Percentiles rank a stretch among this genome's conserved stretches.
phyloP scores from a whole-genome alignment of 2,329 filamentous ascomycete genomes.

The Calonectria montana region DNA sequence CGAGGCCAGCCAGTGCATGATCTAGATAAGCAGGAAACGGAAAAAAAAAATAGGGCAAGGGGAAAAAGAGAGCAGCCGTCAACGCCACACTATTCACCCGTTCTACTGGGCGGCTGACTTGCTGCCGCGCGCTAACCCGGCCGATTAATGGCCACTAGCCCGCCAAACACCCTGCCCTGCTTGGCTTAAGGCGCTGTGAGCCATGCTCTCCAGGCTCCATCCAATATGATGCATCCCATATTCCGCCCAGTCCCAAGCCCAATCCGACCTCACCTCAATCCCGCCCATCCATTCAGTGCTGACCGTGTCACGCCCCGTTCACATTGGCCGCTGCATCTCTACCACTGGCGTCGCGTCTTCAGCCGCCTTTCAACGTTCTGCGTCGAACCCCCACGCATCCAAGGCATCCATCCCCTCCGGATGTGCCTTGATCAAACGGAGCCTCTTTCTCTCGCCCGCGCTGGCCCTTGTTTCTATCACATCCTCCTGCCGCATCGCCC shows the following conservation, averaged over 20 bases:
- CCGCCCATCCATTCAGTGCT: background rate
- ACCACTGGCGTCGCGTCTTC: background rate
- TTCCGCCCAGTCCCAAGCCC: background rate
- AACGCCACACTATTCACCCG: background rate
- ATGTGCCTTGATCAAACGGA: constrained; percentile 5
- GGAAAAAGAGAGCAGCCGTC: background rate
- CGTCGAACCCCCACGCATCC: background rate
- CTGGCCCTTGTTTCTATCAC: background rate
- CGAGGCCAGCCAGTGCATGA: background rate
- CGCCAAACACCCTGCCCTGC: background rate
- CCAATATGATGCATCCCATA: constrained; percentile 13
- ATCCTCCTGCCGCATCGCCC: constrained; percentile 6
- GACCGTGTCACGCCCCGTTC: constrained; percentile 7
- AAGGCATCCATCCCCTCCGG: constrained; percentile 7
- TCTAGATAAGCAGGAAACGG: background rate
- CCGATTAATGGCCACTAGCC: background rate
- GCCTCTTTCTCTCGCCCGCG: background rate
- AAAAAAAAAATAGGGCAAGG: background rate
- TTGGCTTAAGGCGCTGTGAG: background rate
- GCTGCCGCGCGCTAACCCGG: constrained; percentile 3
- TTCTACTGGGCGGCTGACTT: background rate
- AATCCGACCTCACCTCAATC: constrained; percentile 11
- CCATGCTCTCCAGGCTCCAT: constrained; percentile 22
- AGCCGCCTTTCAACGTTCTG: background rate
- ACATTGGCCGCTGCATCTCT: background rate